Evolutionary conservation across 192 early-diverging fungal genomes (phyloP), one percentile per base, ranked within the genome.

Genomic region (Mortierella hygrophila): DNA sequence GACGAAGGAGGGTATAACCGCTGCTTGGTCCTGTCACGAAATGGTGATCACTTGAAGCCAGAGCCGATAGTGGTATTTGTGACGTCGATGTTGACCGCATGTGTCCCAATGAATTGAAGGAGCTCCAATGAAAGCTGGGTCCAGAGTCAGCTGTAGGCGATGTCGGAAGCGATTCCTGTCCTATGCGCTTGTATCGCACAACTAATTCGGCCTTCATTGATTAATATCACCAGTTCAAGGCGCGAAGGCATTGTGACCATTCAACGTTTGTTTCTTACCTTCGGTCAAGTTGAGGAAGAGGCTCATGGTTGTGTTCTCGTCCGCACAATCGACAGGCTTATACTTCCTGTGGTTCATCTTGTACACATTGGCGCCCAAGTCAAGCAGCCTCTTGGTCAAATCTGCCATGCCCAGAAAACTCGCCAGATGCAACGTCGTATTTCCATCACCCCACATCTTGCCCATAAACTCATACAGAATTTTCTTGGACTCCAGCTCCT

Each of bases 401-500:
- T 93, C 93, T 15, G 84, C 85, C 94, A 94, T 94, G 21, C 94
- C 93, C 77, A 90, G 71, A 76, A 94, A 94, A 46, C 90, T 83
- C 13, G 94, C 94, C 55, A 94, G 73, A 80, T 94, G 94, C 70
- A 94, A 78, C 3, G 92, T 89, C 0, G 93, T 94, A 84, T 94
- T 94, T 6, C 94, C 93, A 76, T 93, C 89, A 41, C 94, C 94
- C 93, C 93, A 94, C 44, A 93, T 84, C 72, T 91, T 90, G 55
- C 93, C 93, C 92, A 94, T 92, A 70, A 94, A 94, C 77, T 94
- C 93, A 70, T 90, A 93, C 4, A 94, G 89, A 26, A 93, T 90
- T 72, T 94, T 93, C 69, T 90, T 89, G 4, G 92, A 91, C 68
- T 91, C 91, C 35, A 94, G 90, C 68, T 93, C 92, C 23, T 93